Percentiles rank a stretch among this genome's conserved stretches.
Conservation (phyloP, 2,329 filamentous ascomycete genomes). For the Aspergillus flavus region DNA sequence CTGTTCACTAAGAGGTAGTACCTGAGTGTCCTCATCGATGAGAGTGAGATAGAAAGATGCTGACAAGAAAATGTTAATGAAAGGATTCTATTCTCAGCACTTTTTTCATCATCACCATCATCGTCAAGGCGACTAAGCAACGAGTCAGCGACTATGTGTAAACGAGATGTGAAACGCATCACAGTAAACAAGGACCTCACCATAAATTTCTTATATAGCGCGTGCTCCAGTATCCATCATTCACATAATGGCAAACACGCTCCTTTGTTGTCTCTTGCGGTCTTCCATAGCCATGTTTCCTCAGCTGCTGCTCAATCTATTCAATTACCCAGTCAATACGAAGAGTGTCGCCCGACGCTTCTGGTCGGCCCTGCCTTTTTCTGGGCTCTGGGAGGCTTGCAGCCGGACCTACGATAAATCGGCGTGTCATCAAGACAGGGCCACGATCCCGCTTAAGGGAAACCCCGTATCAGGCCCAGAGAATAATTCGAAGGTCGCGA, state of each 20-base stretch:
- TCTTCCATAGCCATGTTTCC: neutral
- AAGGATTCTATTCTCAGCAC: neutral
- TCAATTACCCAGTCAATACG: neutral
- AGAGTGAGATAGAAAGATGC: neutral
- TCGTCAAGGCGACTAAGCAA: constrained; percentile 10
- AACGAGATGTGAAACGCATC: neutral
- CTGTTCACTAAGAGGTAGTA: neutral
- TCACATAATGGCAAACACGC: neutral
- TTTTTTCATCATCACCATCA: neutral
- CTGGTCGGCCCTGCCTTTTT: neutral
- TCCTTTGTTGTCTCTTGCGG: neutral
- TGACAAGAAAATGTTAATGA: neutral
- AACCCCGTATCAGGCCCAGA: neutral
- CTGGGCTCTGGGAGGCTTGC: neutral
- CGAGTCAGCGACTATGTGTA: neutral
- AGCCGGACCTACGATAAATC: neutral
- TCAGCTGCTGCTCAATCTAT: neutral
- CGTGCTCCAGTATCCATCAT: neutral
- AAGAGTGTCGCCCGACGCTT: neutral
- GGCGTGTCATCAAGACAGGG: neutral
- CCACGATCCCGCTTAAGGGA: neutral
- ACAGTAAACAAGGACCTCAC: neutral
- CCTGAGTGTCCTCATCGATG: neutral
- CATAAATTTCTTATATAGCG: neutral
- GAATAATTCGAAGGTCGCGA: neutral